A percentile compares a stretch with the other conserved stretches of the same genome.
phyloP scores from a whole-genome alignment of 441 rosid species.

The Mallotus repandus region DNA sequence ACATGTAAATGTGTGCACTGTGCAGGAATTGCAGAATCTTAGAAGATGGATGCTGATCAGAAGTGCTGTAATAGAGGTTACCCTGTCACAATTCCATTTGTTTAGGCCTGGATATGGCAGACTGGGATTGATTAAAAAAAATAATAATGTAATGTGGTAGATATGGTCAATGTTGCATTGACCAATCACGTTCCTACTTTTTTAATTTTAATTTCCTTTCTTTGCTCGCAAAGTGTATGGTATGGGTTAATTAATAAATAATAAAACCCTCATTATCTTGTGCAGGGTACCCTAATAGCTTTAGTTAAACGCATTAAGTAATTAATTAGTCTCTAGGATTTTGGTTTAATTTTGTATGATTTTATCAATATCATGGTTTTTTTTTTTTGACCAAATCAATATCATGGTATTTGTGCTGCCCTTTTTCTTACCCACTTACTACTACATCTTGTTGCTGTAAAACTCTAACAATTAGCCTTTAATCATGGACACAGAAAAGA shows the following conservation, averaged over 20 bases:
- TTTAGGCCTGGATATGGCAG: conserved; percentile 1
- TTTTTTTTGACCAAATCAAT: no score
- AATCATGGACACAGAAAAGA: not conserved
- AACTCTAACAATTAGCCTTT: not conserved
- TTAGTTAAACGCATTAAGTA: conserved; percentile 3
- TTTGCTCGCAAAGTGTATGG: not conserved
- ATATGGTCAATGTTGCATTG: conserved; percentile 27
- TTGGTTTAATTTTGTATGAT: conserved; percentile 18
- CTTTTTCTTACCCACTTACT: not conserved
- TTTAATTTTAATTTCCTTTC: not conserved
- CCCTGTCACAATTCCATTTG: not conserved
- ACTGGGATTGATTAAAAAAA: no score
- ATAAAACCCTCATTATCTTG: conserved; percentile 9
- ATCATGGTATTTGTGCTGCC: conserved; percentile 19
- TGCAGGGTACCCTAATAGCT: conserved; percentile 9
- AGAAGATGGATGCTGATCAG: conserved; percentile 15
- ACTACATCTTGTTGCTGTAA: not conserved
- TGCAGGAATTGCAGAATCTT: conserved; percentile 22
- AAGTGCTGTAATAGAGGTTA: not conserved
- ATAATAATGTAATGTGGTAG: conserved; percentile 3
- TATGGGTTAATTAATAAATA: conserved; percentile 17
- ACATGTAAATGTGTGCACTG: not conserved
- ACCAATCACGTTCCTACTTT: conserved; percentile 5
- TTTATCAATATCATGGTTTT: no score
- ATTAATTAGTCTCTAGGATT: conserved; percentile 3